These are phyloP conservation scores for Diplodia scrobiculata DNA, from an alignment of 2,329 filamentous ascomycete species.

Conservation along the genomic window DNA sequence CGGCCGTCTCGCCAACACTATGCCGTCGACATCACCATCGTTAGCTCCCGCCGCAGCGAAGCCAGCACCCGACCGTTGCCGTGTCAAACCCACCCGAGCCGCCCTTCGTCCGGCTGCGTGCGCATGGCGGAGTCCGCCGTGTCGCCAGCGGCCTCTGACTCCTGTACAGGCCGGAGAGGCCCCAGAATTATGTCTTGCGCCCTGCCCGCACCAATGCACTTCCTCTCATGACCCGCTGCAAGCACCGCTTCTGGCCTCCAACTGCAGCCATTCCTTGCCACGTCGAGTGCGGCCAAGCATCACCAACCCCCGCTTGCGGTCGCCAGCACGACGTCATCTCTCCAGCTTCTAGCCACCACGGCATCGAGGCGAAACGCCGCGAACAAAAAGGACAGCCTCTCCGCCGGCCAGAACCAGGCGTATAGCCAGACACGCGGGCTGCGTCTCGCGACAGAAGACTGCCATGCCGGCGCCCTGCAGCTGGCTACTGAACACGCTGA, in stretches of 20 bases:
- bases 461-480: not conserved
- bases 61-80: not conserved
- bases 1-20: not conserved
- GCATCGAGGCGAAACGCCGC: not conserved
- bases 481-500: not conserved
- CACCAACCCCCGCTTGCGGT: not conserved
- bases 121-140: no score
- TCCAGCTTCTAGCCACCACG: not conserved
- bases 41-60: not conserved
- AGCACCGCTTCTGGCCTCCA: not conserved
- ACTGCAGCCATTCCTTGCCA: conserved; percentile 1
- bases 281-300: conserved; percentile 15
- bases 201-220: not conserved
- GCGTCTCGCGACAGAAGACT: not conserved
- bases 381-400: conserved; percentile 8
- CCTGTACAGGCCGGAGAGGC: not conserved
- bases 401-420: not conserved
- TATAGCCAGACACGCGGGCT: not conserved
- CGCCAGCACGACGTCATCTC: not conserved
- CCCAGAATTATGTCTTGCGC: not conserved
- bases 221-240: not conserved
- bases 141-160: not conserved
- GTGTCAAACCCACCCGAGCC: not conserved
- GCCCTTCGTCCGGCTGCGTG: no score
- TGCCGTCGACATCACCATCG: conserved; percentile 2